Evolutionary conservation across 352 stramenopile genomes (phyloP).

Genomic region (Phytophthora multivora): DNA sequence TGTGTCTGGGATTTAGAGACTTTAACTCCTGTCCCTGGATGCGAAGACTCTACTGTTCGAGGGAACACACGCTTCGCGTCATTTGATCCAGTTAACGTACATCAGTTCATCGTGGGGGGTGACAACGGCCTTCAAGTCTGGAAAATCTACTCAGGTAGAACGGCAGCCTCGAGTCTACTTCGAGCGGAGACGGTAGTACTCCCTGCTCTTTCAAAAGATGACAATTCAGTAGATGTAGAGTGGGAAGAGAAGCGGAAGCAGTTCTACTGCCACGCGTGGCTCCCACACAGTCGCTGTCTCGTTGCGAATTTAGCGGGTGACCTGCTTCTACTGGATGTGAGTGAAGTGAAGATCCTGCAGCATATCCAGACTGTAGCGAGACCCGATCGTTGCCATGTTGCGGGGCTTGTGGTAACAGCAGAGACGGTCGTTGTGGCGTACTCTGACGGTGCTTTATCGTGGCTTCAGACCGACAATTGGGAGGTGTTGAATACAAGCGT

Average conservation of each 20-base stretch:
- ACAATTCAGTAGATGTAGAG: constrained; percentile 31
- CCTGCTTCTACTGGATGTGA: constrained; percentile 55
- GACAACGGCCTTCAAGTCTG: constrained; percentile 69
- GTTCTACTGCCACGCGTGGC: constrained; percentile 65
- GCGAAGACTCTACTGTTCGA: constrained; percentile 16
- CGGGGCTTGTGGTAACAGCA: constrained; percentile 51
- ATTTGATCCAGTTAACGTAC: constrained; percentile 66
- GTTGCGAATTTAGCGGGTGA: constrained; percentile 61
- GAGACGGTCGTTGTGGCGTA: constrained; percentile 62
- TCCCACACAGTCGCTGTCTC: constrained; percentile 47
- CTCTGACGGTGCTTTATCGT: constrained; percentile 50
- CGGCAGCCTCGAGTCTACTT: constrained; percentile 32
- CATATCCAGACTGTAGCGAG: constrained; percentile 40
- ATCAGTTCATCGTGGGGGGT: constrained; percentile 70
- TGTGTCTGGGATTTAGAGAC: constrained; percentile 74
- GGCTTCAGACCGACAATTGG: constrained; percentile 50
- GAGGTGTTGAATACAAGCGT: constrained; percentile 45
- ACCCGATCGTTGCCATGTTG: constrained; percentile 43
- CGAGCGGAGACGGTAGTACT: constrained; percentile 32
- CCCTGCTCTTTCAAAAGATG: background rate
- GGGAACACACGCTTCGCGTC: constrained; percentile 52
- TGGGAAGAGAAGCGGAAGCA: constrained; percentile 55
- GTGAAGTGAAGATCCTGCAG: constrained; percentile 32
- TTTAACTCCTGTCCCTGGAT: constrained; percentile 54
- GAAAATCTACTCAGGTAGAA: constrained; percentile 63